Evolutionary conservation across 75 land plant genomes (phyloP).

Genomic region (Isoetes taiwanensis): DNA sequence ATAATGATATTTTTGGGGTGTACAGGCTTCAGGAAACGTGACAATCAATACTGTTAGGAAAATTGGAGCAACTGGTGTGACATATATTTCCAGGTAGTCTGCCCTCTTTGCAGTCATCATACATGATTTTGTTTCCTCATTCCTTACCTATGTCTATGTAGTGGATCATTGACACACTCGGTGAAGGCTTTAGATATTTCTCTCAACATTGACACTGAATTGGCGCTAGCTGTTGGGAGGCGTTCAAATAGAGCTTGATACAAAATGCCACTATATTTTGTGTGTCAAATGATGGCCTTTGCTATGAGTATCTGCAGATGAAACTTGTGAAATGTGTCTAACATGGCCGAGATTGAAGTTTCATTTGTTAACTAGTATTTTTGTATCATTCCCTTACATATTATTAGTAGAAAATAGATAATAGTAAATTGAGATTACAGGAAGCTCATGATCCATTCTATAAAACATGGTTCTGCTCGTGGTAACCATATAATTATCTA

Average conservation of each 20-base stretch:
- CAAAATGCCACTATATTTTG: too few species aligned
- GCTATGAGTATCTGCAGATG: too few species aligned
- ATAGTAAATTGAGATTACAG: too few species aligned
- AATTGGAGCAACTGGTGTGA: slow-evolving; percentile 80
- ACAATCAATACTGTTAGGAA: slow-evolving; percentile 65
- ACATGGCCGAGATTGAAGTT: too few species aligned
- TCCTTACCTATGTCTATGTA: slow-evolving; percentile 12
- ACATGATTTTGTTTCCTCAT: slow-evolving; percentile 1
- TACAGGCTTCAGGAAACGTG: slow-evolving; percentile 90
- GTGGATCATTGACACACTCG: slow-evolving; percentile 96
- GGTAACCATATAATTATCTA: too few species aligned
- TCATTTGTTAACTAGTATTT: too few species aligned
- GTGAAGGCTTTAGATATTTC: slow-evolving; percentile 96
- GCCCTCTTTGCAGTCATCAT: neutral
- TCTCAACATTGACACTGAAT: slow-evolving; percentile 69
- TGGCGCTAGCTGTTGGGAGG: slow-evolving; percentile 64
- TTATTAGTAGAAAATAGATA: too few species aligned
- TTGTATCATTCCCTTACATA: too few species aligned
- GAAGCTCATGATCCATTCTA: too few species aligned
- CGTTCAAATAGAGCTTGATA: slow-evolving; percentile 51
- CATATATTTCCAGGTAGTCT: slow-evolving; percentile 71
- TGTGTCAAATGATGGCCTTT: too few species aligned
- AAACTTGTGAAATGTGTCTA: too few species aligned
- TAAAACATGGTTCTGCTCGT: too few species aligned
- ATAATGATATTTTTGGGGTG: neutral